These are phyloP conservation scores for Penicillium steckii DNA, from an alignment of 495 filamentous ascomycete genomes.

Conservation along the genomic window DNA sequence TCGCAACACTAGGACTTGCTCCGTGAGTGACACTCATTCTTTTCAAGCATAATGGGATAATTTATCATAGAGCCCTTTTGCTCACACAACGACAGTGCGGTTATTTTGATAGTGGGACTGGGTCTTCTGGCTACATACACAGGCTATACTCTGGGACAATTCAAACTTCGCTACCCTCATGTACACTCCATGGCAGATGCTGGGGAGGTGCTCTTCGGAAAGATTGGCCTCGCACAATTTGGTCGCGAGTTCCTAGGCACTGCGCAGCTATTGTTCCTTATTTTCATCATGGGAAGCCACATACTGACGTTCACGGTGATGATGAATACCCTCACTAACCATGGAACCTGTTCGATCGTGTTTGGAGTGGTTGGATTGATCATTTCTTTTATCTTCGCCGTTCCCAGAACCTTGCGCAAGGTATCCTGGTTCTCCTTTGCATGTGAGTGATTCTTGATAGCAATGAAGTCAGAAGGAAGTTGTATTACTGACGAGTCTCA, in stretches of 20 bases:
- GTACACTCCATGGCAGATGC: constrained; percentile 68
- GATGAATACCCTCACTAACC: constrained; percentile 56
- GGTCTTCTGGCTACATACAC: constrained; percentile 58
- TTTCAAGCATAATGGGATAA: too few species aligned
- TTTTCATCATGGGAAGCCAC: constrained; percentile 72
- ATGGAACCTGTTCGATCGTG: constrained; percentile 61
- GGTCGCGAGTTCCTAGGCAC: constrained; percentile 60
- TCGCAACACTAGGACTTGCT: constrained; percentile 59
- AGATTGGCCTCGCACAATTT: constrained; percentile 44
- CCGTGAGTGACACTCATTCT: constrained; percentile 11
- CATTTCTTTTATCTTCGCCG: constrained; percentile 55
- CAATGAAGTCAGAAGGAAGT: too few species aligned
- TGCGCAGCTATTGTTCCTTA: constrained; percentile 61
- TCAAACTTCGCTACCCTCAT: constrained; percentile 31
- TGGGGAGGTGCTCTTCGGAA: constrained; percentile 59
- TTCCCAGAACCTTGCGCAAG: constrained; percentile 59
- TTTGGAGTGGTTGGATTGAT: constrained; percentile 61
- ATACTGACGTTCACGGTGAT: constrained; percentile 64
- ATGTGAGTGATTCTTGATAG: constrained; percentile 29
- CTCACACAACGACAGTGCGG: constrained; percentile 5
- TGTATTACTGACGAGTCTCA: too few species aligned
- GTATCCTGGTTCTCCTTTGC: constrained; percentile 56
- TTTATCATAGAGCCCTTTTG: too few species aligned
- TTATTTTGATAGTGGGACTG: constrained; percentile 54
- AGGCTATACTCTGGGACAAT: constrained; percentile 27